A percentile compares a stretch with the other conserved stretches of the same genome.
Evolutionary conservation across 108 stramenopile genomes (phyloP).

Genomic region (Asterionellopsis glacialis): DNA sequence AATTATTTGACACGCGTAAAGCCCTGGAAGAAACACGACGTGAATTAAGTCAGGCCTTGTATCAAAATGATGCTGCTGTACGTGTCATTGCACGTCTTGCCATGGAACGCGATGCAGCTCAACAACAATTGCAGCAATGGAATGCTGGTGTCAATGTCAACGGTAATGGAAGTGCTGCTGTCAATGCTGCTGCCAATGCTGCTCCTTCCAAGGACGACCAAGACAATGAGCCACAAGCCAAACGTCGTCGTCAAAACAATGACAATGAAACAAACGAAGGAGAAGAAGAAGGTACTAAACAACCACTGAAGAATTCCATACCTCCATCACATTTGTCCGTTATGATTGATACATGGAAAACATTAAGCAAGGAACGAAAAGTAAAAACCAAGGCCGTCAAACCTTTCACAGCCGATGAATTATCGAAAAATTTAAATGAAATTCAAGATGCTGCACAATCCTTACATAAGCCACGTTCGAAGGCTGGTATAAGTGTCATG

Average conservation of each 20-base stretch:
- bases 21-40: slow-evolving; percentile 82
- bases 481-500: slow-evolving; percentile 34
- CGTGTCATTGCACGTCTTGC: slow-evolving; percentile 89
- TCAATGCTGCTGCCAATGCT: no score
- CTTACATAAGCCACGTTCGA: slow-evolving; percentile 54
- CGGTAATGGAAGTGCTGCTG: slow-evolving; percentile 7
- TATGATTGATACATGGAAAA: slow-evolving; percentile 56
- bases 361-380: slow-evolving; percentile 43
- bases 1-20: slow-evolving; percentile 79
- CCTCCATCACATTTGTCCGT: slow-evolving; percentile 34
- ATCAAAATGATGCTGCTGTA: slow-evolving; percentile 96
- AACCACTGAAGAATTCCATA: no score
- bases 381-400: slow-evolving; percentile 27
- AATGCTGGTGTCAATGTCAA: no score
- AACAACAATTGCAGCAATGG: slow-evolving; percentile 44
- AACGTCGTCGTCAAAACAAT: neutral
- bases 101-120: slow-evolving; percentile 84
- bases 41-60: slow-evolving; percentile 86
- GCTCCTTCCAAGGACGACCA: neutral
- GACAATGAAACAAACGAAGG: slow-evolving; percentile 7
- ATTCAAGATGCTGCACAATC: slow-evolving; percentile 12
- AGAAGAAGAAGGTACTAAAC: no score
- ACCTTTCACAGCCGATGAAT: slow-evolving; percentile 27
- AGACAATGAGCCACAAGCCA: neutral
- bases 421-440: slow-evolving; percentile 13